Evolutionary conservation across 768 basidiomycete genomes (phyloP).

Genomic region (Galerina marginata): DNA sequence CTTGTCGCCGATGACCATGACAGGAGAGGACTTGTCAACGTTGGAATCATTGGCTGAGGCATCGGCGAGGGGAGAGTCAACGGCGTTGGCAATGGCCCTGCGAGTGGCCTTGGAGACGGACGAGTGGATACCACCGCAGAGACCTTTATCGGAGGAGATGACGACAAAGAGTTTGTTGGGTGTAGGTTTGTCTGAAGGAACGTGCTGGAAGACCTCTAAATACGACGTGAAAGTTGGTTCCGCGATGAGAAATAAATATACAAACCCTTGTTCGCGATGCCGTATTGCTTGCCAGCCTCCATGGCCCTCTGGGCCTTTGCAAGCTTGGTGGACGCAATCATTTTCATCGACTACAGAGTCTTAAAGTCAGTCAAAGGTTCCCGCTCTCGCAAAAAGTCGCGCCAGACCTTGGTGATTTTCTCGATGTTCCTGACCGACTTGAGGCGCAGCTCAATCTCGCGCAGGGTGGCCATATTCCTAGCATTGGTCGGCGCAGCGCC

Average conservation of each 20-base stretch:
- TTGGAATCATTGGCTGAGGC: constrained; percentile 45
- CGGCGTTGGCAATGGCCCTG: constrained; percentile 61
- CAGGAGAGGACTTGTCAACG: constrained; percentile 64
- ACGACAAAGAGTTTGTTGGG: constrained; percentile 90
- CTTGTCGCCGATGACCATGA: constrained; percentile 97
- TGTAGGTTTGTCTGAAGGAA: constrained; percentile 67
- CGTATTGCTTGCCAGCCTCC: constrained; percentile 90
- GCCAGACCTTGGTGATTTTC: constrained; percentile 96
- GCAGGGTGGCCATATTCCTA: constrained; percentile 95
- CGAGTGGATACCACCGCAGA: constrained; percentile 99
- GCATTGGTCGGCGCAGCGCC: constrained; percentile 55
- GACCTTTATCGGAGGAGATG: constrained; percentile 97
- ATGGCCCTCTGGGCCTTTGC: constrained; percentile 95
- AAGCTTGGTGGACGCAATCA: constrained; percentile 98
- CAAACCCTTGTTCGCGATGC: constrained; percentile 87
- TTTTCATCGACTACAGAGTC: constrained; percentile 86
- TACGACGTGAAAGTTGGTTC: neutral
- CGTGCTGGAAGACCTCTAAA: constrained; percentile 89
- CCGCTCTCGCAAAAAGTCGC: constrained; percentile 24
- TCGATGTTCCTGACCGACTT: constrained; percentile 98
- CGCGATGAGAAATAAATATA: constrained; percentile 19
- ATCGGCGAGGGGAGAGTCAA: constrained; percentile 54
- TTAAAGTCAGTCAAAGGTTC: constrained; percentile 4
- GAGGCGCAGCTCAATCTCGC: constrained; percentile 94
- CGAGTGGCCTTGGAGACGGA: constrained; percentile 92